Percentiles rank a stretch among this genome's conserved stretches.
phyloP scores from a whole-genome alignment of 768 basidiomycete genomes.

The Mycena latifolia region DNA sequence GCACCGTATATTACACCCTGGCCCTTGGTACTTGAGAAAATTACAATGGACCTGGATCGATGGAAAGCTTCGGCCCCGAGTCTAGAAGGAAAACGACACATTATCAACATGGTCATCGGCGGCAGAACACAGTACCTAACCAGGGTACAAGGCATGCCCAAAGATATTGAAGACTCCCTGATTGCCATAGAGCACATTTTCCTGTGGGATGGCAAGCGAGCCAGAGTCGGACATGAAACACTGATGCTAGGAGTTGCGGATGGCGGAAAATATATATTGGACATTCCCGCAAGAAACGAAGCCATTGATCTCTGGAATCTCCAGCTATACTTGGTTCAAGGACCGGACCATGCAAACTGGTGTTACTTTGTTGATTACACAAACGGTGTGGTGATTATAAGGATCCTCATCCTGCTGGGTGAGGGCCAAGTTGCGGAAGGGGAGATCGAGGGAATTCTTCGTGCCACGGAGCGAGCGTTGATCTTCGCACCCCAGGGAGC shows the following conservation, averaged over 20 bases:
- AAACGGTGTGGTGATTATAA: too few species aligned
- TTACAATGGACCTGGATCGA: neutral
- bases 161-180: constrained; percentile 18
- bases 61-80: too few species aligned
- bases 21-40: constrained; percentile 30
- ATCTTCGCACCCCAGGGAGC: too few species aligned
- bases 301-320: constrained; percentile 7
- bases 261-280: constrained; percentile 1
- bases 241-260: neutral
- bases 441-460: too few species aligned
- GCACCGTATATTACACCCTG: neutral
- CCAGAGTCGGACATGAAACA: neutral
- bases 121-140: constrained; percentile 45
- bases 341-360: neutral
- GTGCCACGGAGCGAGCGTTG: too few species aligned
- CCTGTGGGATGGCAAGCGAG: neutral
- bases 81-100: constrained; percentile 25
- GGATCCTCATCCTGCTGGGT: too few species aligned
- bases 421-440: too few species aligned
- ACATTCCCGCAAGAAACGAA: neutral
- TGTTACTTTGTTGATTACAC: constrained; percentile 9
- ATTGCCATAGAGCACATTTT: neutral
- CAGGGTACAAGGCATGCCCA: constrained; percentile 45
- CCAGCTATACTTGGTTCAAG: neutral
- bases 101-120: constrained; percentile 41